A percentile compares a stretch with the other conserved stretches of the same genome.
These are phyloP conservation scores for Samsoniella hepiali DNA, from an alignment of 2,329 filamentous ascomycete species.

Conservation along the genomic window DNA sequence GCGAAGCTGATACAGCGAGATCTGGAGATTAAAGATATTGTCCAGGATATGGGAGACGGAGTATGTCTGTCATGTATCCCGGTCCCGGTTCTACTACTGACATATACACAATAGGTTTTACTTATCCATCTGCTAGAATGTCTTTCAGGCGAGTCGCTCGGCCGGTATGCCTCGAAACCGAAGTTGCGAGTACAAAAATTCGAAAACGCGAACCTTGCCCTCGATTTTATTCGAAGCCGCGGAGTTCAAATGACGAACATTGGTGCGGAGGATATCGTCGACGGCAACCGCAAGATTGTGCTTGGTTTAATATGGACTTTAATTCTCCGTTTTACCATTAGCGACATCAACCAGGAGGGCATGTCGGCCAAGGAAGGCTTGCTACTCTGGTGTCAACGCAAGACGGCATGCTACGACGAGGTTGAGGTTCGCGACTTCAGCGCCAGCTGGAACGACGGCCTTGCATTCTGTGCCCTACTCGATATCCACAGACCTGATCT, in stretches of 20 bases:
- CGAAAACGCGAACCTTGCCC: slow-evolving; percentile 94
- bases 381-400: slow-evolving; percentile 94
- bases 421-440: slow-evolving; percentile 96
- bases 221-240: slow-evolving; percentile 87
- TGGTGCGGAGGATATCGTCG: slow-evolving; percentile 95
- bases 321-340: slow-evolving; percentile 97
- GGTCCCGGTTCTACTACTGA: slow-evolving; percentile 21
- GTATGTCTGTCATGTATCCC: slow-evolving; percentile 52
- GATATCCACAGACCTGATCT: slow-evolving; percentile 96
- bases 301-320: slow-evolving; percentile 96
- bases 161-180: slow-evolving; percentile 92
- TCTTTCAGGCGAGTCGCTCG: slow-evolving; percentile 88
- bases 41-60: slow-evolving; percentile 87
- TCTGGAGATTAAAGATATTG: slow-evolving; percentile 81
- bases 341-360: slow-evolving; percentile 96
- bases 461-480: slow-evolving; percentile 92
- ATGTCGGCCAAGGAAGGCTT: slow-evolving; percentile 96
- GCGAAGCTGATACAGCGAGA: slow-evolving; percentile 81
- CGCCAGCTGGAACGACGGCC: slow-evolving; percentile 91
- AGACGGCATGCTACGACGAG: slow-evolving; percentile 97
- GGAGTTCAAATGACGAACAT: slow-evolving; percentile 98
- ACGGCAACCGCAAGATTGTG: slow-evolving; percentile 97
- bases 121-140: slow-evolving; percentile 97
- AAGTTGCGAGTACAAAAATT: slow-evolving; percentile 96
- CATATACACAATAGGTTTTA: slow-evolving; percentile 60